A percentile compares a stretch with the other conserved stretches of the same genome.
phyloP scores from a whole-genome alignment of 495 filamentous ascomycete species.

The Penicillium subrubescens region DNA sequence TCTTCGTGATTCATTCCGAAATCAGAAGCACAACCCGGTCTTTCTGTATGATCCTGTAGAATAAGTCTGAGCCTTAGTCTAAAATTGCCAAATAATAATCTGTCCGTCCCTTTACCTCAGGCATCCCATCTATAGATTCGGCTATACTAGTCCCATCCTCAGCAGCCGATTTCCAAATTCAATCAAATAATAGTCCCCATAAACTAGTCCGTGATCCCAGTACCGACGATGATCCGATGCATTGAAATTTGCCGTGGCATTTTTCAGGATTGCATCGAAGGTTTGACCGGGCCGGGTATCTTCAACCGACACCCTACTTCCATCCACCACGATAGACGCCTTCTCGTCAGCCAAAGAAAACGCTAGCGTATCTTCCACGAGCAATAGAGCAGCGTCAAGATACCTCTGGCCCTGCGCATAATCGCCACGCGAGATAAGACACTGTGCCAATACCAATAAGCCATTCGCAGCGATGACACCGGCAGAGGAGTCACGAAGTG shows the following conservation, averaged over 20 bases:
- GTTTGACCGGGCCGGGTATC: neutral
- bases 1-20: too few species aligned
- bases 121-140: neutral
- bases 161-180: constrained; percentile 41
- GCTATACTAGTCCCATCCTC: constrained; percentile 15
- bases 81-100: neutral
- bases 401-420: constrained; percentile 23
- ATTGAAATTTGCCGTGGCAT: constrained; percentile 45
- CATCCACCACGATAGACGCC: constrained; percentile 1
- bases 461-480: constrained; percentile 46
- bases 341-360: constrained; percentile 13
- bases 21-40: too few species aligned
- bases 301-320: constrained; percentile 9
- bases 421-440: constrained; percentile 23
- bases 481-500: constrained; percentile 39
- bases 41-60: too few species aligned
- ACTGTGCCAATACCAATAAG: constrained; percentile 32
- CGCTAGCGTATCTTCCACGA: constrained; percentile 27
- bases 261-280: constrained; percentile 29
- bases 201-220: constrained; percentile 42
- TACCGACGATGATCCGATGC: constrained; percentile 24
- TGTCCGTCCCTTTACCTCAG: too few species aligned
- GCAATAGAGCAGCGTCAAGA: constrained; percentile 26
- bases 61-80: neutral
- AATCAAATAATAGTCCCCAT: constrained; percentile 49